A percentile compares a stretch with the other conserved stretches of the same genome.
phyloP scores from a whole-genome alignment of 2,329 filamentous ascomycete species.

The Fusarium verrucosum region DNA sequence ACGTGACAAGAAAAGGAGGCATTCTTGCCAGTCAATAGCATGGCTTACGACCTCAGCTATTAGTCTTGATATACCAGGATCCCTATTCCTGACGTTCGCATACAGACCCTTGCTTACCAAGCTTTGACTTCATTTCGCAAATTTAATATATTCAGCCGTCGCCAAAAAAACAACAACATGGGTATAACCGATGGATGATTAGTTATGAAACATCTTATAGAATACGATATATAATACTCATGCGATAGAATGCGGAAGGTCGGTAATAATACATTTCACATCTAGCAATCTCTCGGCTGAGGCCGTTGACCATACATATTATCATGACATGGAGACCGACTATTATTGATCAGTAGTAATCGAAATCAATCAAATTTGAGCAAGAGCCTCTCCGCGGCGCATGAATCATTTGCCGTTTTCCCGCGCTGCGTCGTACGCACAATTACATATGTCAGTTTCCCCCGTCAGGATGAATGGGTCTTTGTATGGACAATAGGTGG shows the following conservation, averaged over 20 bases:
- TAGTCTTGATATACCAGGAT: not conserved
- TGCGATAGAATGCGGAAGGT: not conserved
- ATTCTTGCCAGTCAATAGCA: not conserved
- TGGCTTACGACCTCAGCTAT: not conserved
- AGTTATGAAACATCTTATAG: slow-evolving; percentile 1
- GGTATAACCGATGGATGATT: not conserved
- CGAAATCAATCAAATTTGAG: not conserved
- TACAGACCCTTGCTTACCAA: not conserved
- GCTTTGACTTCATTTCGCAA: not conserved
- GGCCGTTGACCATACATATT: not conserved
- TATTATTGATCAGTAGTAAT: not conserved
- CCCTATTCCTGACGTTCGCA: slow-evolving; percentile 3
- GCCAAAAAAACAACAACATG: not conserved
- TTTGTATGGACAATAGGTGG: slow-evolving; percentile 6
- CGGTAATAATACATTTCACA: not conserved
- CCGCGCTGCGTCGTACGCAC: slow-evolving; percentile 19
- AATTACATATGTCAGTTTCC: slow-evolving; percentile 15
- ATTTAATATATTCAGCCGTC: not conserved
- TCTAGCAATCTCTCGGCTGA: not conserved
- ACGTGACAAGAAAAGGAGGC: not conserved
- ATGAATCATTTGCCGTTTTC: slow-evolving; percentile 10
- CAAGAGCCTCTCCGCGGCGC: not conserved
- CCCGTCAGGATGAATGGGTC: slow-evolving; percentile 3
- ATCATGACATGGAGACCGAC: not conserved
- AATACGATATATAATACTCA: not conserved